These are phyloP conservation scores for Samsoniella hepiali DNA, from an alignment of 2,329 filamentous ascomycete species.

Conservation along the genomic window DNA sequence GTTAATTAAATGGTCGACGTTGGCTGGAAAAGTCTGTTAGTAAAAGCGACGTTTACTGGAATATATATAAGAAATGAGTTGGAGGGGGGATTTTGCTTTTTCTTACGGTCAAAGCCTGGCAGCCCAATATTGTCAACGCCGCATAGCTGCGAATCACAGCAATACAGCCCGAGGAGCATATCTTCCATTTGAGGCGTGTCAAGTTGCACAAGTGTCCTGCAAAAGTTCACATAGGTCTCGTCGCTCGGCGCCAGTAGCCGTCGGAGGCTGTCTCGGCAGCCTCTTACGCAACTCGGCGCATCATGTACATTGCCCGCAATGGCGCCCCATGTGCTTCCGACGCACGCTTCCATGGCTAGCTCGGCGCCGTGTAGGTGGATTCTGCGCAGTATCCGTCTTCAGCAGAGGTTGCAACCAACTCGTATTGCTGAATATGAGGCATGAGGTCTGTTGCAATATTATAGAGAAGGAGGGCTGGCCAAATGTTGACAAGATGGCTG, in stretches of 20 bases:
- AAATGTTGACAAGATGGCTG: neutral
- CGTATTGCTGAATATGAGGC: conserved; percentile 8
- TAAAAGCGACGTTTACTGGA: neutral
- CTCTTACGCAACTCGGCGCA: conserved; percentile 15
- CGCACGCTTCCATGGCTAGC: conserved; percentile 16
- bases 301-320: conserved; percentile 13
- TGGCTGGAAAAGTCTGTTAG: conserved; percentile 36
- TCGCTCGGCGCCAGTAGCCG: conserved; percentile 17
- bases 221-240: conserved; percentile 32
- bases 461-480: neutral
- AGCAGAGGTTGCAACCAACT: conserved; percentile 7
- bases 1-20: conserved; percentile 50
- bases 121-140: conserved; percentile 40
- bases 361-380: neutral
- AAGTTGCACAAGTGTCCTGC: conserved; percentile 31
- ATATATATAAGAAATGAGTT: neutral
- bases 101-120: conserved; percentile 43
- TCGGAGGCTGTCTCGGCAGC: conserved; percentile 18
- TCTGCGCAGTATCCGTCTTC: conserved; percentile 6
- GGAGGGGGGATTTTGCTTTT: neutral
- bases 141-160: conserved; percentile 49
- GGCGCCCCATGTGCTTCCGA: conserved; percentile 17
- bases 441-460: conserved; percentile 11
- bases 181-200: conserved; percentile 26
- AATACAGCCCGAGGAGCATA: conserved; percentile 47